phyloP scores from a whole-genome alignment of 768 basidiomycete genomes.

The Mycena polygramma region DNA sequence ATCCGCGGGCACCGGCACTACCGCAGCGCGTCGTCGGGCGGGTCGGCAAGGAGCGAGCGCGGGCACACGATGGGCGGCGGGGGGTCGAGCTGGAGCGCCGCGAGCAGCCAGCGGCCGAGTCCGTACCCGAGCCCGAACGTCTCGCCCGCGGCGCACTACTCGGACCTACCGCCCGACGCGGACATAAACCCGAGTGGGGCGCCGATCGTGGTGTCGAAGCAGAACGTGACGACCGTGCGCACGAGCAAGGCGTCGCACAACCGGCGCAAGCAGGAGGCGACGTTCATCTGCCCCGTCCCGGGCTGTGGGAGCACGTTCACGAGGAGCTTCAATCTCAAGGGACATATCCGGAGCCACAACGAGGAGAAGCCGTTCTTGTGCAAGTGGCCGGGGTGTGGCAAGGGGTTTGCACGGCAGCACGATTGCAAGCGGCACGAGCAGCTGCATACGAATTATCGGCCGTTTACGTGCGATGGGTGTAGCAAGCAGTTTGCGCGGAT shows the following conservation, averaged over 20 bases:
- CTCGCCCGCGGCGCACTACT: constrained; percentile 67
- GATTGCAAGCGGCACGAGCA: constrained; percentile 98
- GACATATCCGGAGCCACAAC: constrained; percentile 90
- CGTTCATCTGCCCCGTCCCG: constrained; percentile 85
- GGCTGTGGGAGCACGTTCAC: constrained; percentile 93
- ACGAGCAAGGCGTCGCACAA: constrained; percentile 90
- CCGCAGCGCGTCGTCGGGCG: constrained; percentile 31
- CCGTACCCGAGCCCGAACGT: constrained; percentile 81
- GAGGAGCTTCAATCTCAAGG: constrained; percentile 93
- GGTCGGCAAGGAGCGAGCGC: constrained; percentile 22
- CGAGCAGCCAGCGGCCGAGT: constrained; percentile 58
- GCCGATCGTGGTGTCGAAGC: constrained; percentile 63
- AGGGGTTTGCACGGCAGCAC: constrained; percentile 94
- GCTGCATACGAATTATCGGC: constrained; percentile 91
- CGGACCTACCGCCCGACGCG: constrained; percentile 57
- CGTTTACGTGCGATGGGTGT: constrained; percentile 94
- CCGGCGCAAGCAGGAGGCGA: constrained; percentile 89
- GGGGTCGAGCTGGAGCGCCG: constrained; percentile 48
- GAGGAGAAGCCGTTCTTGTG: constrained; percentile 94
- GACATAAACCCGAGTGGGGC: not conserved
- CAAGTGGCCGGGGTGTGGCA: constrained; percentile 94
- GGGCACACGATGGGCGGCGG: constrained; percentile 20
- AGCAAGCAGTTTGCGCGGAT: constrained; percentile 93
- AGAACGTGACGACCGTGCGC: constrained; percentile 91
- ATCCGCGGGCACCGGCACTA: constrained; percentile 29